Conservation (phyloP, 225 moss, liverwort and hornwort species). For the Physcomitrium patens region DNA sequence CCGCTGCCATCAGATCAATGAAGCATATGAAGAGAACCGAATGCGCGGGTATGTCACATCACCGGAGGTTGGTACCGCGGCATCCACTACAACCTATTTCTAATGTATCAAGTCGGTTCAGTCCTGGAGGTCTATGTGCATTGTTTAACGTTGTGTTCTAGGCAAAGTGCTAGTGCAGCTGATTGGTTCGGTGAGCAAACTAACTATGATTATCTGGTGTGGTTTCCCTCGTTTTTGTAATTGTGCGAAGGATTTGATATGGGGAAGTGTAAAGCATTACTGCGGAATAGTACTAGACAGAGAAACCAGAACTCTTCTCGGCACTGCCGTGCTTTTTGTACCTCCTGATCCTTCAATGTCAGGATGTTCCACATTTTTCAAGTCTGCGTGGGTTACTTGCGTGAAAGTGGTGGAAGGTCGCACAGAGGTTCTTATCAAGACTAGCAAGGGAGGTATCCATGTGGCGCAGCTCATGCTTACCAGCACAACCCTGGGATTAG, state of each 20-base stretch:
- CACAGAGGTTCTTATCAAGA: slow-evolving; percentile 56
- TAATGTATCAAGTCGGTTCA: too few species aligned
- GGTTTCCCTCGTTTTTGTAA: background rate
- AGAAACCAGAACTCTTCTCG: slow-evolving; percentile 47
- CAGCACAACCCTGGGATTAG: slow-evolving; percentile 49
- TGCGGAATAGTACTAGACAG: slow-evolving; percentile 64
- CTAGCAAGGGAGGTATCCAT: slow-evolving; percentile 41
- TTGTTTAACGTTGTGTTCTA: too few species aligned
- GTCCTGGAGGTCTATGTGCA: too few species aligned
- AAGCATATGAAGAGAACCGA: slow-evolving; percentile 32
- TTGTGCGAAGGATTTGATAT: slow-evolving; percentile 50
- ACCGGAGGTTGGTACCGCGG: slow-evolving; percentile 41
- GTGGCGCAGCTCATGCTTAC: slow-evolving; percentile 56
- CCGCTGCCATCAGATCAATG: slow-evolving; percentile 28
- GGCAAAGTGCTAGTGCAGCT: too few species aligned
- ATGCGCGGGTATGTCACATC: slow-evolving; percentile 47
- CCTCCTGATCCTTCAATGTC: slow-evolving; percentile 18
- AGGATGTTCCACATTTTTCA: background rate
- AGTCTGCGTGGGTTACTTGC: slow-evolving; percentile 58
- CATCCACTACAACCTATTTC: background rate
- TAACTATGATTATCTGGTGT: background rate
- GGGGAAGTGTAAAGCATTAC: slow-evolving; percentile 59
- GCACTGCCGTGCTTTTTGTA: slow-evolving; percentile 49
- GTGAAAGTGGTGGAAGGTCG: slow-evolving; percentile 58
- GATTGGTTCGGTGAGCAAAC: too few species aligned